phyloP scores from a whole-genome alignment of 1,139 yeast genomes.

The Debaryomyces sp. region DNA sequence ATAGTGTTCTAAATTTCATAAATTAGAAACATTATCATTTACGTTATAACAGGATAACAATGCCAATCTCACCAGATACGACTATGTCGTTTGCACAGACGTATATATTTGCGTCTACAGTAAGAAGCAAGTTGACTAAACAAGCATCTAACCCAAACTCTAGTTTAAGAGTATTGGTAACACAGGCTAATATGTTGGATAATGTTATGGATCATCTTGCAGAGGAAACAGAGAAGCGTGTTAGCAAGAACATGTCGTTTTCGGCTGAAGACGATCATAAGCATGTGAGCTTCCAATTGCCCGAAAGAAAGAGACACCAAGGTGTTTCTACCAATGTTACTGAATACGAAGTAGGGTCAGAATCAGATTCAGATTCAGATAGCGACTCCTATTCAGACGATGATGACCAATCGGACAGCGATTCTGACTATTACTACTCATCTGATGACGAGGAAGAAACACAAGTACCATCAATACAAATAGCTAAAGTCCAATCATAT shows the following conservation, averaged over 20 bases:
- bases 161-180: slow-evolving; percentile 61
- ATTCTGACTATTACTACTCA: slow-evolving; percentile 34
- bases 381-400: slow-evolving; percentile 24
- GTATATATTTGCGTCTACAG: slow-evolving; percentile 68
- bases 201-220: slow-evolving; percentile 59
- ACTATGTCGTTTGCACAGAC: slow-evolving; percentile 53
- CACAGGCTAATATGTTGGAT: slow-evolving; percentile 79
- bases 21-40: no score
- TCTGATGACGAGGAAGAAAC: slow-evolving; percentile 27
- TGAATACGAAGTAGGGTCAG: slow-evolving; percentile 42
- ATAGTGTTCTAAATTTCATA: background rate
- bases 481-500: slow-evolving; percentile 11
- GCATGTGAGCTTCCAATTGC: slow-evolving; percentile 10
- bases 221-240: slow-evolving; percentile 34
- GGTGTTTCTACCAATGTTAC: slow-evolving; percentile 25
- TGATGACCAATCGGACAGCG: slow-evolving; percentile 24
- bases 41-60: background rate
- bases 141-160: slow-evolving; percentile 68
- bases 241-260: slow-evolving; percentile 11
- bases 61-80: background rate
- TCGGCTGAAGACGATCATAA: background rate
- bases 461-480: background rate
- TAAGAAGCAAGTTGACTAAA: slow-evolving; percentile 64
- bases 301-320: slow-evolving; percentile 3
- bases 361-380: slow-evolving; percentile 28